These are phyloP conservation scores for Alectoria sarmentosa DNA, from an alignment of 495 filamentous ascomycete species.

Conservation along the genomic window DNA sequence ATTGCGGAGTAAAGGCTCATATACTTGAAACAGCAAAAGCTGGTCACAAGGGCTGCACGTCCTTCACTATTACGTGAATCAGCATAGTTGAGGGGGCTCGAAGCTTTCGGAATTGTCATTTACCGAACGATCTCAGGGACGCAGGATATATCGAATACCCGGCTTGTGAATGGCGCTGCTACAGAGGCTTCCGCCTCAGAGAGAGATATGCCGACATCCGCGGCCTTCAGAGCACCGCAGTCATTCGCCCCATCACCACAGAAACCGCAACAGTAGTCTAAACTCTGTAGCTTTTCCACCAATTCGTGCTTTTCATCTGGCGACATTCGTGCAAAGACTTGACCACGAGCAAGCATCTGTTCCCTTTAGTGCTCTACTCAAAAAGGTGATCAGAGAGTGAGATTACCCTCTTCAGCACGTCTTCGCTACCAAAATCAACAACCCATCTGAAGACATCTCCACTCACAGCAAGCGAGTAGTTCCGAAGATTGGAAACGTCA, in stretches of 20 bases:
- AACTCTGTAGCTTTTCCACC: slow-evolving; percentile 92
- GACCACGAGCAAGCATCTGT: slow-evolving; percentile 81
- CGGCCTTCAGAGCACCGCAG: slow-evolving; percentile 94
- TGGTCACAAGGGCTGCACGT: slow-evolving; percentile 88
- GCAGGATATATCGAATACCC: slow-evolving; percentile 93
- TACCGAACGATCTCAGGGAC: slow-evolving; percentile 87
- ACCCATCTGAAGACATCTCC: slow-evolving; percentile 98
- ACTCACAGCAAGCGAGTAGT: slow-evolving; percentile 82
- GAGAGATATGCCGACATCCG: slow-evolving; percentile 96
- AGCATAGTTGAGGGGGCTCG: background rate
- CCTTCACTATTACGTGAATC: slow-evolving; percentile 58
- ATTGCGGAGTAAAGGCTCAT: slow-evolving; percentile 99
- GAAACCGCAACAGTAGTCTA: slow-evolving; percentile 94
- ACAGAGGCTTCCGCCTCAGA: slow-evolving; percentile 98
- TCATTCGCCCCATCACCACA: slow-evolving; percentile 99
- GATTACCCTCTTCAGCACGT: slow-evolving; percentile 60
- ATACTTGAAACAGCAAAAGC: slow-evolving; percentile 99
- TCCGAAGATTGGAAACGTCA: slow-evolving; percentile 65
- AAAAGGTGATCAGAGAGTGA: background rate
- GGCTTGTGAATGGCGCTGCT: slow-evolving; percentile 93
- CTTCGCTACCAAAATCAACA: slow-evolving; percentile 75
- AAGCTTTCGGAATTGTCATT: background rate
- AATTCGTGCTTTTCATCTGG: slow-evolving; percentile 98
- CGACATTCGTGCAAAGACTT: slow-evolving; percentile 97
- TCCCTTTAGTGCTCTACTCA: slow-evolving; percentile 8